Conservation (phyloP, 83 land plant genomes). For the Picea abies region DNA sequence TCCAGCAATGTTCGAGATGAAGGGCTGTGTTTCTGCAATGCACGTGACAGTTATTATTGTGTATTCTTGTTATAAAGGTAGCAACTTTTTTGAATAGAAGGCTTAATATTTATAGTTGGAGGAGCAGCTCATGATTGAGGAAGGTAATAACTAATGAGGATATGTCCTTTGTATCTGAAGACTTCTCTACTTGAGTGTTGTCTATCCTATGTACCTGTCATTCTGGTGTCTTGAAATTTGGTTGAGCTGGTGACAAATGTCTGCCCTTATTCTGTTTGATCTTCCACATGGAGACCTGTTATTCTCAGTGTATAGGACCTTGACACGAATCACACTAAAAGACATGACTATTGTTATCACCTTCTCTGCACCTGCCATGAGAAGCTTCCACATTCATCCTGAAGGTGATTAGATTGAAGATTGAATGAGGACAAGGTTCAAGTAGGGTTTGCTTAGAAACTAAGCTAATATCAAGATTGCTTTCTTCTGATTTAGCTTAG, state of each 20-base stretch:
- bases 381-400: no score
- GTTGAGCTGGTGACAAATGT: neutral
- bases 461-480: no score
- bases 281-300: neutral
- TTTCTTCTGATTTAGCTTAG: no score
- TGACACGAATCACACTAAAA: neutral
- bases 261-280: neutral
- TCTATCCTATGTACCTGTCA: neutral
- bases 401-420: no score
- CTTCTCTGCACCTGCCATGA: no score
- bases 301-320: neutral
- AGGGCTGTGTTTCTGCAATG: no score
- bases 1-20: no score
- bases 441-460: no score
- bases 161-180: neutral
- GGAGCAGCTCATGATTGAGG: neutral
- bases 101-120: neutral
- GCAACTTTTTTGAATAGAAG: neutral
- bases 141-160: neutral
- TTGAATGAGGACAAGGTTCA: no score
- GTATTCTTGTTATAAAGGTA: neutral
- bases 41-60: no score
- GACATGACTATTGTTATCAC: neutral
- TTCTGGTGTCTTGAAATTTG: no score
- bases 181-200: neutral